Percentiles rank a stretch among this genome's conserved stretches.
Conservation (phyloP, 2,329 filamentous ascomycete genomes). For the Penicillium sp. region DNA sequence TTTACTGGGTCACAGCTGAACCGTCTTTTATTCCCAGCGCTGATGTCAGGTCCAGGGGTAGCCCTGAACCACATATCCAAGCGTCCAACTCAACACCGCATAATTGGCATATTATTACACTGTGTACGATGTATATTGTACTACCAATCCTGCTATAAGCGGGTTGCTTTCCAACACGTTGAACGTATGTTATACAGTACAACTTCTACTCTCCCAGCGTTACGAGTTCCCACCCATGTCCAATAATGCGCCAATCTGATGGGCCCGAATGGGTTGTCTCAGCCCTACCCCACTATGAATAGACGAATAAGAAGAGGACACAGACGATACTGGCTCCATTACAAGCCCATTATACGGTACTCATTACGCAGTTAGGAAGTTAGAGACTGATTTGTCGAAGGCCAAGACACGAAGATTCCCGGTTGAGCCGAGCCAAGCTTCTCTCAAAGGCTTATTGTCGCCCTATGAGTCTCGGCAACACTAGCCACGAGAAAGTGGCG, state of each 20-base stretch:
- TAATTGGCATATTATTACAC: too few species aligned
- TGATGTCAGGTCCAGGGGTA: not conserved
- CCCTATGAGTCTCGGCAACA: slow-evolving; percentile 20
- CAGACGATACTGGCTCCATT: not conserved
- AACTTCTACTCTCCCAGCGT: not conserved
- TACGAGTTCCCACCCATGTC: slow-evolving; percentile 10
- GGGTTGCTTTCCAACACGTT: not conserved
- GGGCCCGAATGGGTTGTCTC: slow-evolving; percentile 11
- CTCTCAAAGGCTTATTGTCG: slow-evolving; percentile 26
- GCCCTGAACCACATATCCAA: not conserved
- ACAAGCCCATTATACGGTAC: not conserved
- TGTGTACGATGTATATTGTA: not conserved
- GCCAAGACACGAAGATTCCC: not conserved
- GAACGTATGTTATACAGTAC: not conserved
- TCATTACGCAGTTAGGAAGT: not conserved
- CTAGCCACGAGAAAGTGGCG: slow-evolving; percentile 12
- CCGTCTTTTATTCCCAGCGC: too few species aligned
- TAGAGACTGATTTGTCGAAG: not conserved
- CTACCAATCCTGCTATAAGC: not conserved
- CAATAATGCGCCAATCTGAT: slow-evolving; percentile 18
- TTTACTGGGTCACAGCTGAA: not conserved
- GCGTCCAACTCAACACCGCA: not conserved
- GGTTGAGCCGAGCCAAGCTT: slow-evolving; percentile 23
- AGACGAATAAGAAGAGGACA: slow-evolving; percentile 10
- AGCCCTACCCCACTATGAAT: slow-evolving; percentile 19